phyloP scores from a whole-genome alignment of 2,329 filamentous ascomycete species.

The Fusarium sp. region DNA sequence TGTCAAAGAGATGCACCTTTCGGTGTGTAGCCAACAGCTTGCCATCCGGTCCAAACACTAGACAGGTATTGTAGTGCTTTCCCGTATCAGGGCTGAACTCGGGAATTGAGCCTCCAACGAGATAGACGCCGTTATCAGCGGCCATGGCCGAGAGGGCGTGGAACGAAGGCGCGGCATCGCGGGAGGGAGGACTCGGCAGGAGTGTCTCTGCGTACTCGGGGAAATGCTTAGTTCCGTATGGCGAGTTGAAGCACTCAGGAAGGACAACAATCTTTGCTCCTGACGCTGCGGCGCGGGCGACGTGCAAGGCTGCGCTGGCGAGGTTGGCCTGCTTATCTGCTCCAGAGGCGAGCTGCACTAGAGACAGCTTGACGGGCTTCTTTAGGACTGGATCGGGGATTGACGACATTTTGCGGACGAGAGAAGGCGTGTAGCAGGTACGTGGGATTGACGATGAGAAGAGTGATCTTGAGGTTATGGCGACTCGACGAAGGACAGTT shows the following conservation, averaged over 20 bases:
- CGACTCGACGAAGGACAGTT: constrained; percentile 24
- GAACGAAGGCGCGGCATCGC: constrained; percentile 82
- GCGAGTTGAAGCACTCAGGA: constrained; percentile 99
- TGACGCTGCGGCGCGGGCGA: constrained; percentile 79
- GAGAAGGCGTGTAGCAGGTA: constrained; percentile 11
- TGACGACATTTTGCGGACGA: constrained; percentile 52
- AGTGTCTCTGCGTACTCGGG: constrained; percentile 91
- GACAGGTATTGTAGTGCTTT: constrained; percentile 90
- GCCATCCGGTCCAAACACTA: constrained; percentile 84
- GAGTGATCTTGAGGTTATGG: constrained; percentile 24
- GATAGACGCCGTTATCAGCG: constrained; percentile 79
- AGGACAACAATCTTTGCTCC: constrained; percentile 91
- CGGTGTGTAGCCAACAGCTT: constrained; percentile 87
- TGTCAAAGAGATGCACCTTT: constrained; percentile 97
- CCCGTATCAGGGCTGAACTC: constrained; percentile 71
- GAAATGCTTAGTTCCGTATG: constrained; percentile 93
- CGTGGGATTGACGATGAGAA: constrained; percentile 8
- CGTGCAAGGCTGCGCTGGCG: constrained; percentile 80
- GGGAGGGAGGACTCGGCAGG: constrained; percentile 77
- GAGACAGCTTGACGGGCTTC: constrained; percentile 81
- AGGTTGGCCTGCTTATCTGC: constrained; percentile 90
- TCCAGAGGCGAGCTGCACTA: constrained; percentile 84
- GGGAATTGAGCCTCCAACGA: constrained; percentile 93
- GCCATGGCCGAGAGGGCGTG: constrained; percentile 86
- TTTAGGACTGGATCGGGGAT: constrained; percentile 67